Evolutionary conservation across 1,284 basidiomycete species (phyloP), one percentile per base, ranked within the genome.

Genomic region (Boletus mariae): DNA sequence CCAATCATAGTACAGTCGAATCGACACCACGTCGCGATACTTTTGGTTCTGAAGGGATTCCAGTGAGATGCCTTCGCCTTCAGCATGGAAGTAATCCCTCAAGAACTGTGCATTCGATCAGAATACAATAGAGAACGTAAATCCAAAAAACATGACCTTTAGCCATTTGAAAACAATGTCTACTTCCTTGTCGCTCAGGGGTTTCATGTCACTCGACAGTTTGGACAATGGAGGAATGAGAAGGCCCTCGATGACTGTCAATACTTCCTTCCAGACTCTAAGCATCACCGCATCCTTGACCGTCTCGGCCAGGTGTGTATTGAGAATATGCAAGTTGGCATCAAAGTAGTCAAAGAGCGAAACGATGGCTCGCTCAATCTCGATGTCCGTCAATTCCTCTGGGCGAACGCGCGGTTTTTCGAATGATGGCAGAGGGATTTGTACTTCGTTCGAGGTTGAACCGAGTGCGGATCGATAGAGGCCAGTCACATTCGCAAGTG

Each of bases 121-220:
- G 34, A 56, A 49, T 42, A 7, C 5, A 41, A 26, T 28, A 37
- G 5, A 17, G 7, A 28, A 17, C 3, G 1, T 11, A 26, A 20
- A 29, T 35, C 12, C 29, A 55, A 17, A 23, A 35, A 23, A 35
- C 23, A 47, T 12, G 41, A 91, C 92, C 81, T 93, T 94, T 48
- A 98, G 73, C 97, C 97, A 99, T 68, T 95, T 97, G 76, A 98
- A 94, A 10, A 95, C 96, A 52, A 99, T 90, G 66, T 98, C 96
- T 28, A 98, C 91, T 73, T 98, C 96, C 73, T 96, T 94, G 64
- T 97, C 95, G 34, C 80, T 86, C 62, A 99, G 70, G 12, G 94
- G 88, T 59, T 88, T 87, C 92, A 98, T 91, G 53, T 92, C 88
- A 51, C 93, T 94, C 9, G 87, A 79, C n/a, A 84, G 77, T 58